Percentiles rank a stretch among this genome's conserved stretches.
phyloP scores from a whole-genome alignment of 192 early-diverging fungal species.

The Coemansia asiatica region DNA sequence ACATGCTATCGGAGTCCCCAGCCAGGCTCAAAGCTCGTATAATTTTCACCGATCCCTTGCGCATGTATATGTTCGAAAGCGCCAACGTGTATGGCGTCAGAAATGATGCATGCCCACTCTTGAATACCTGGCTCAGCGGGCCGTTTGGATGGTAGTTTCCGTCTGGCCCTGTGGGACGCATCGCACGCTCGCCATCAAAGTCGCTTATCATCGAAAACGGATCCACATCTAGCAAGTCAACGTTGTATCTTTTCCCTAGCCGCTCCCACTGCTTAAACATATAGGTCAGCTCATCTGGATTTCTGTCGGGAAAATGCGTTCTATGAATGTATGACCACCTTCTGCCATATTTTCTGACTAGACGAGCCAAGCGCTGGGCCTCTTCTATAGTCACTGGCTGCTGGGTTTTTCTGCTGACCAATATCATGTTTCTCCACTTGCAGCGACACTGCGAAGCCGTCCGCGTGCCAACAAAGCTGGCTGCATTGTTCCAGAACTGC shows the following conservation, averaged over 20 bases:
- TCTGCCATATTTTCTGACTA: slow-evolving; percentile 23
- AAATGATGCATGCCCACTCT: neutral
- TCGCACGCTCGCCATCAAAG: slow-evolving; percentile 22
- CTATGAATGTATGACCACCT: slow-evolving; percentile 21
- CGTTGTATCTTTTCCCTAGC: slow-evolving; percentile 17
- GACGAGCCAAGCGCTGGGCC: slow-evolving; percentile 13
- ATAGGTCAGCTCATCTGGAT: slow-evolving; percentile 1
- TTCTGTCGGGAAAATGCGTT: slow-evolving; percentile 18
- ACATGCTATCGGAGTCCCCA: neutral
- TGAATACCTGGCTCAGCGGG: slow-evolving; percentile 7
- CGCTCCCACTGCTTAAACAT: slow-evolving; percentile 21
- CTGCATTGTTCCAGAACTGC: slow-evolving; percentile 35
- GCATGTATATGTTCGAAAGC: neutral
- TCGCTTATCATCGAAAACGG: slow-evolving; percentile 29
- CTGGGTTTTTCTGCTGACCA: neutral
- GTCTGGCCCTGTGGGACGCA: slow-evolving; percentile 38
- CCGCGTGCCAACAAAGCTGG: slow-evolving; percentile 36
- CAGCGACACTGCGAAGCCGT: slow-evolving; percentile 32
- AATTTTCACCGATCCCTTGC: neutral
- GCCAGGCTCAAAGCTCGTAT: neutral
- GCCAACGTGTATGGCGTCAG: slow-evolving; percentile 38
- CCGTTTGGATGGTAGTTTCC: slow-evolving; percentile 37
- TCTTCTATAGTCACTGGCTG: slow-evolving; percentile 12
- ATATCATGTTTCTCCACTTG: slow-evolving; percentile 19
- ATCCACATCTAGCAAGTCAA: slow-evolving; percentile 26